phyloP scores from a whole-genome alignment of 2,329 filamentous ascomycete genomes.

The Trichoderma gracile region DNA sequence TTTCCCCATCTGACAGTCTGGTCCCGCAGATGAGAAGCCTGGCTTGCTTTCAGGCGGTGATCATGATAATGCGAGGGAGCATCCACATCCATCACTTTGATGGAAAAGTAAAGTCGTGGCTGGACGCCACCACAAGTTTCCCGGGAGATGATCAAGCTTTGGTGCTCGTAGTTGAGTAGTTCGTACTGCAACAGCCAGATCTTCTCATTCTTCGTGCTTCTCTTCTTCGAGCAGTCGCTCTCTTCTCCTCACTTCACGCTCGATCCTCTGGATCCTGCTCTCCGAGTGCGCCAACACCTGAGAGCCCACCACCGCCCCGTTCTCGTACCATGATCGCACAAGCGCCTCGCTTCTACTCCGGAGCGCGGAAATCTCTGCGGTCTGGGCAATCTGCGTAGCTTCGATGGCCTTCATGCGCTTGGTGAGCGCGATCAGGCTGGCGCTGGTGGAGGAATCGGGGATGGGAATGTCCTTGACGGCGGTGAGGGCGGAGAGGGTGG shows the following conservation, averaged over 20 bases:
- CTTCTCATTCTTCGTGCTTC: constrained; percentile 29
- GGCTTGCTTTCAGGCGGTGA: not conserved
- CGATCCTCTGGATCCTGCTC: constrained; percentile 63
- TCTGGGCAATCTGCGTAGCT: constrained; percentile 62
- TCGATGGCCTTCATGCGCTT: constrained; percentile 64
- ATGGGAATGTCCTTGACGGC: constrained; percentile 58
- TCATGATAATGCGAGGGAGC: not conserved
- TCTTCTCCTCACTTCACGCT: constrained; percentile 63
- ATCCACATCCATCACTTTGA: too few species aligned
- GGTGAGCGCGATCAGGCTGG: constrained; percentile 57
- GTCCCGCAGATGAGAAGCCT: not conserved
- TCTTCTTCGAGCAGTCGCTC: constrained; percentile 61
- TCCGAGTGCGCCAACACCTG: constrained; percentile 72
- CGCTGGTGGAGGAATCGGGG: constrained; percentile 56
- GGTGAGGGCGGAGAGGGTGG: constrained; percentile 58
- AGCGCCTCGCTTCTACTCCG: constrained; percentile 62
- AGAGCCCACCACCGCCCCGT: constrained; percentile 66
- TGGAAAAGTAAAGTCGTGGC: not conserved
- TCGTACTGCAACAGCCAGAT: not conserved
- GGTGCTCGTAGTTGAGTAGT: not conserved
- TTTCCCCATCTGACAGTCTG: not conserved
- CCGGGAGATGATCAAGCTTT: not conserved
- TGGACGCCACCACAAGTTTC: too few species aligned
- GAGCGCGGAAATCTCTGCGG: constrained; percentile 62
- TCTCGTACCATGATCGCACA: constrained; percentile 72